Evolutionary conservation across 2,329 filamentous ascomycete genomes (phyloP), one percentile per base, ranked within the genome.

Genomic region (Grosmannia clavigera): DNA sequence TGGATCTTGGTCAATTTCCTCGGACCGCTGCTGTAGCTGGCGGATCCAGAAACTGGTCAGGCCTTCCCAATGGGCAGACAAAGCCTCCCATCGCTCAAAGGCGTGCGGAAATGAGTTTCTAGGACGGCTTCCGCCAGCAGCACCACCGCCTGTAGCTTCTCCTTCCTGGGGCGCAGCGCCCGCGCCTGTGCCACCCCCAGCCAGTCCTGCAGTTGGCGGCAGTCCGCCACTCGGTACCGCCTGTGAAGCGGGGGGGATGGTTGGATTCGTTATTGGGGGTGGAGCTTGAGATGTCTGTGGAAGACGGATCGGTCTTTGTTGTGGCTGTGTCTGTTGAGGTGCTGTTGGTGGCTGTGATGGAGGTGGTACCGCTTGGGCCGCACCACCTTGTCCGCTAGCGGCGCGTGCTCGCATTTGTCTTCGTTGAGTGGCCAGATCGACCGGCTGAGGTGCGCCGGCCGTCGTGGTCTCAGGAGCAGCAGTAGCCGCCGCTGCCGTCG

Each of bases 21-120:
- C 86, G 33, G 88, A 87, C 69, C 96, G 96, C 70, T 94, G 85
- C 73, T 99, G 90, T 9, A 99, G 78, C 66, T 91, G 86, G 55
- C 90, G 87, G 65, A 99, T 94, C 92, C 94, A 99, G 74, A 96
- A 97, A 61, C 90, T 92, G 0, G 94, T 97, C 61, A 99, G 79
- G 5, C 94, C 94, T 71, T 99, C 94, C 94, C 94, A 99, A 67
- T 97, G 92, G 6, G 94, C 95, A 0, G 94, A 99, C 3, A 99
- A 75, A 0, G 90, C 92, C 71, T 99, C 94, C 94, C 94, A 99
- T 62, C 94, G 83, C 72, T 99, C 92, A 68, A 99, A 99, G 0
- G 94, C 94, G 73, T 97, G 94, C 0, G 94, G 94, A 65, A 99
- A 97, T 0, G 86, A 85, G 55, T 87, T 89, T 61, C 84, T 78